Base-by-base conservation (phyloP, 768 basidiomycete genomes). In the Phaeotremella fagi region DNA sequence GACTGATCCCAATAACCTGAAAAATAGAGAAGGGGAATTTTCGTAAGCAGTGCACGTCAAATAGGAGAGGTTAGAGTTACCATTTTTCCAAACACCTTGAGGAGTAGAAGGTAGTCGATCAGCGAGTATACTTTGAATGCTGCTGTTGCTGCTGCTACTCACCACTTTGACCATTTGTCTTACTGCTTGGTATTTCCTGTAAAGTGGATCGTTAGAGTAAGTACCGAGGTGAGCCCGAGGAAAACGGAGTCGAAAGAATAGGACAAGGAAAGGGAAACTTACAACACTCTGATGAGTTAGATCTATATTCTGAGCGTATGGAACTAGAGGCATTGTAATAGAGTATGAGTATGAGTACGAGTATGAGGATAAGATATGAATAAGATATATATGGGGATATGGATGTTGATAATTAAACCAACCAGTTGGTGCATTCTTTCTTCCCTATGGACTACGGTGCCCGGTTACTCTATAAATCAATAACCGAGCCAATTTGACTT, bases 211-310 rank as follows among this genome's bases (percentile, higher is more conserved):
- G n/a, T n/a, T n/a, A n/a, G n/a, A n/a, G n/a, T n/a, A n/a, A n/a
- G n/a, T n/a, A n/a, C n/a, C n/a, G n/a, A n/a, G n/a, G n/a, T n/a
- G n/a, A n/a, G 35, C 36, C 16, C 28, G 33, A n/a, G 33, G 33
- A 9, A 35, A 35, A n/a, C n/a, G 33, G n/a, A 9, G 33, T 35
- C n/a, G 11, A n/a, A n/a, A 9, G 33, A 9, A 9, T 48, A 23
- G 37, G 25, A 11, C 33, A 27, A 22, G 35, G 28, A 33, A 41
- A 22, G 16, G 15, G 7, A 22, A 11, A 66, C 69, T 58, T 52
- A 73, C 71, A 20, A 62, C 58, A 45, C 67, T 64, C 59, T 69
- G 69, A 38, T 47, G 54, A n/a, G 44, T 49, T 11, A 70, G 48
- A 43, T 69, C 59, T 9, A 64, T 47, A 37, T 65, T 45, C 16